Conservation (phyloP, 148 eudicot genomes). For the Rhododendron ferrugineum region DNA sequence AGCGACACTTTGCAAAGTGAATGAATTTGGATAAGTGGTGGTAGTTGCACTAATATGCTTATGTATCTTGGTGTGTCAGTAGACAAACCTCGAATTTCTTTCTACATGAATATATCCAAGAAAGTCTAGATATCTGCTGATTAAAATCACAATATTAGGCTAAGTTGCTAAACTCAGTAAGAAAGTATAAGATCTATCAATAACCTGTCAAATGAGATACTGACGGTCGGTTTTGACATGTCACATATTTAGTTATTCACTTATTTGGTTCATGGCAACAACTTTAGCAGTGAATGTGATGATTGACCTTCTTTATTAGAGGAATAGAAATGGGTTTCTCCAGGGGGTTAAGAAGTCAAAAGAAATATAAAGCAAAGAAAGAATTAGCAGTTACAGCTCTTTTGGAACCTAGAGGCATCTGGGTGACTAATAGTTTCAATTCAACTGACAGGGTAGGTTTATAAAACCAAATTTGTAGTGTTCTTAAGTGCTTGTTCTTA, state of each 20-base stretch:
- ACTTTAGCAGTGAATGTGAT: background rate
- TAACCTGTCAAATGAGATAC: background rate
- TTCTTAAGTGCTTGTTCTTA: conserved; percentile 2
- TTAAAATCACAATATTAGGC: background rate
- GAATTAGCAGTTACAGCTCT: background rate
- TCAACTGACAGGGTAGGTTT: background rate
- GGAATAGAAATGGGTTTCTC: background rate
- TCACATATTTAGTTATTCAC: background rate
- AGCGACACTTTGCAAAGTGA: background rate
- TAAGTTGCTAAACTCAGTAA: background rate
- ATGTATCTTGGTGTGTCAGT: background rate
- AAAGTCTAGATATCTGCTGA: background rate
- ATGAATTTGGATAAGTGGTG: background rate
- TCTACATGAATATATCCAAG: background rate
- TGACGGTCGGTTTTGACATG: background rate
- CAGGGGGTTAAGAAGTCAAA: background rate
- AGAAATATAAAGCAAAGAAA: background rate
- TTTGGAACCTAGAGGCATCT: background rate
- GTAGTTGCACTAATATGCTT: background rate
- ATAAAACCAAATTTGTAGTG: background rate
- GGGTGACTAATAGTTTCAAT: background rate
- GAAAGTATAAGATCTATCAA: background rate
- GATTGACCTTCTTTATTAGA: background rate
- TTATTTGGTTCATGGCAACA: background rate
- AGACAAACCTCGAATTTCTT: background rate